A percentile compares a stretch with the other conserved stretches of the same genome.
Evolutionary conservation across 2,329 filamentous ascomycete genomes (phyloP).

Genomic region (Aspergillus uvarum): DNA sequence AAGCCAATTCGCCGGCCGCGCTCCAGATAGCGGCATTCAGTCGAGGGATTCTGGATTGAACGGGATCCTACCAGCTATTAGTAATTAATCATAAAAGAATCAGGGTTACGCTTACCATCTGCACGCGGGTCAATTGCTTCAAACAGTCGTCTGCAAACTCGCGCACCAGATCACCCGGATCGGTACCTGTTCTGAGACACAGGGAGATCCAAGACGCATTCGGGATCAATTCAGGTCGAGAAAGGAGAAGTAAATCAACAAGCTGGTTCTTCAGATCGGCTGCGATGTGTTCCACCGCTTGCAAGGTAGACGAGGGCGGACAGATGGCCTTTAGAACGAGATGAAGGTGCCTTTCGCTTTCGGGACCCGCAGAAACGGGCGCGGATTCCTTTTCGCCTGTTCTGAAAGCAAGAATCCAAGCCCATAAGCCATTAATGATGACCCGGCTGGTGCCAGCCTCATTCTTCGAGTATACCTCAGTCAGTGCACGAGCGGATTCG

Average conservation of each 20-base stretch:
- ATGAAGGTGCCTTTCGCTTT: slow-evolving; percentile 61
- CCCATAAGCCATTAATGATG: slow-evolving; percentile 74
- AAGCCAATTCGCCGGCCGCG: slow-evolving; percentile 86
- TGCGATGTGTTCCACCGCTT: slow-evolving; percentile 35
- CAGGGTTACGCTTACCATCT: slow-evolving; percentile 49
- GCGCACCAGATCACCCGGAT: slow-evolving; percentile 75
- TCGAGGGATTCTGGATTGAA: slow-evolving; percentile 36
- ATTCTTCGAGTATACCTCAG: slow-evolving; percentile 62
- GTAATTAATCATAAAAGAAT: not conserved
- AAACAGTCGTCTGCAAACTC: slow-evolving; percentile 66
- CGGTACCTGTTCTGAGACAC: slow-evolving; percentile 74
- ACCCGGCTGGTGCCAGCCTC: slow-evolving; percentile 61
- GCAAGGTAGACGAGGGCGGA: slow-evolving; percentile 28
- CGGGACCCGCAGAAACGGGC: slow-evolving; percentile 64
- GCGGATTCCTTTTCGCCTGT: slow-evolving; percentile 75
- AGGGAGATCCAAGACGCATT: slow-evolving; percentile 84
- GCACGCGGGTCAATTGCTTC: slow-evolving; percentile 60
- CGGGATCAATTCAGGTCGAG: slow-evolving; percentile 74
- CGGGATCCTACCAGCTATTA: slow-evolving; percentile 28
- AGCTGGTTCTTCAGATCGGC: slow-evolving; percentile 67
- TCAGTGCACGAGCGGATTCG: slow-evolving; percentile 61
- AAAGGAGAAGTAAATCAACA: slow-evolving; percentile 73
- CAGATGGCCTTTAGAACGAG: slow-evolving; percentile 51
- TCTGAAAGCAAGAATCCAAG: slow-evolving; percentile 69
- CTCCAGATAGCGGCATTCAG: slow-evolving; percentile 70